These are phyloP conservation scores for Populus hybrid DNA, from an alignment of 441 rosid species.

Conservation along the genomic window DNA sequence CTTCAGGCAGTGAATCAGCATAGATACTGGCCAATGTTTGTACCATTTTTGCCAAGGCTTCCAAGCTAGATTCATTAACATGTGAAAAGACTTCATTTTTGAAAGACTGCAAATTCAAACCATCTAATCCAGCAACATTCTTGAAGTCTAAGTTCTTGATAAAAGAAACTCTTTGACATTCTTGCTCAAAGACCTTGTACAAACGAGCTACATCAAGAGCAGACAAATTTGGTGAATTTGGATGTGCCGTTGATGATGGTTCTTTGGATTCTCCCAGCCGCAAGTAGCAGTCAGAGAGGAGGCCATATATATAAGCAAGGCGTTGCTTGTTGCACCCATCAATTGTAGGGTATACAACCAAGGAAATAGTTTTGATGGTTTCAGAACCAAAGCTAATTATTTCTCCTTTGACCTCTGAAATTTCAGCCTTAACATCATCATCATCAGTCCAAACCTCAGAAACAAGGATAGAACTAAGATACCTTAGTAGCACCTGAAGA, in stretches of 20 bases:
- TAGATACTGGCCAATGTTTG: slow-evolving; percentile 44
- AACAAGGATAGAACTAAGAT: slow-evolving; percentile 62
- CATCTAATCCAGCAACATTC: slow-evolving; percentile 64
- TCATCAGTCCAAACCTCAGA: slow-evolving; percentile 71
- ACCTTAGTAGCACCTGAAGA: slow-evolving; percentile 63
- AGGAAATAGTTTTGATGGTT: slow-evolving; percentile 58
- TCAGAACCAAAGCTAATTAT: slow-evolving; percentile 55
- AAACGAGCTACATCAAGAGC: slow-evolving; percentile 40
- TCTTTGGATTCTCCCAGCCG: slow-evolving; percentile 51
- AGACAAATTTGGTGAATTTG: slow-evolving; percentile 32
- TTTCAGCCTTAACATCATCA: slow-evolving; percentile 72
- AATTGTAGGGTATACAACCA: slow-evolving; percentile 69
- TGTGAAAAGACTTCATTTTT: slow-evolving; percentile 63
- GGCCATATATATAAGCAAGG: slow-evolving; percentile 68
- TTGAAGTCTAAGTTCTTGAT: slow-evolving; percentile 82
- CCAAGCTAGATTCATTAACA: slow-evolving; percentile 56
- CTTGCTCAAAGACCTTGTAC: slow-evolving; percentile 65
- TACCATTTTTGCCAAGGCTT: slow-evolving; percentile 89
- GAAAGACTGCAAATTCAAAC: slow-evolving; percentile 63
- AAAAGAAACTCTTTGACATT: slow-evolving; percentile 75
- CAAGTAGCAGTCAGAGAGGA: slow-evolving; percentile 76
- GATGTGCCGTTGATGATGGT: slow-evolving; percentile 27
- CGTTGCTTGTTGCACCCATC: slow-evolving; percentile 87
- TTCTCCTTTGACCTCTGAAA: slow-evolving; percentile 64
- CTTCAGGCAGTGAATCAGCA: slow-evolving; percentile 46